Conservation (phyloP, 2,329 filamentous ascomycete species). For the Fusarium nisikadoi region DNA sequence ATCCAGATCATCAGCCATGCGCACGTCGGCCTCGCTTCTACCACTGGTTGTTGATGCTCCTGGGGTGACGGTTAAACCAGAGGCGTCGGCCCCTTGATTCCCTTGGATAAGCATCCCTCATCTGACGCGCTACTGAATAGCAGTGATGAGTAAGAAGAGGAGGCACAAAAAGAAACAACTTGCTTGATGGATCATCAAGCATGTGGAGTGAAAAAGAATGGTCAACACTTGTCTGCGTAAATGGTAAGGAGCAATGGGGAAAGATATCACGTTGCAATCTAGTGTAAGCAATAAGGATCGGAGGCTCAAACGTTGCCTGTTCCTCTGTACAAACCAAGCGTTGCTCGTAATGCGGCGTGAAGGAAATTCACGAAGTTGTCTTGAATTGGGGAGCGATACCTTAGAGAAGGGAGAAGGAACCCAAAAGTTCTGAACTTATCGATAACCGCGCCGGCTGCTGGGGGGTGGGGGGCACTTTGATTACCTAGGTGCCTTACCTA, state of each 20-base stretch:
- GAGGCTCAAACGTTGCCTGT: background rate
- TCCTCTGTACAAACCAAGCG: background rate
- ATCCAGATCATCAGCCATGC: conserved; percentile 16
- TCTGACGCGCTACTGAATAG: conserved; percentile 1
- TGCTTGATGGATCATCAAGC: conserved; percentile 25
- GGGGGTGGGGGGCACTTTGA: background rate
- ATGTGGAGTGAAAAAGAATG: conserved; percentile 3
- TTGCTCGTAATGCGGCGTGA: conserved; percentile 1
- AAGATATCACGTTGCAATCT: conserved; percentile 6
- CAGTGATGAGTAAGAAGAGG: background rate
- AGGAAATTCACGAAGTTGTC: background rate
- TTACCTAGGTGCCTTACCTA: background rate
- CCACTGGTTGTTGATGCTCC: conserved; percentile 11
- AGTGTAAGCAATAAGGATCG: background rate
- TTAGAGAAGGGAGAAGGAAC: conserved; percentile 3
- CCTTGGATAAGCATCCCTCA: conserved; percentile 24
- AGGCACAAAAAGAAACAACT: conserved; percentile 6
- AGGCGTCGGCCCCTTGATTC: conserved; percentile 3
- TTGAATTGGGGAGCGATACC: background rate
- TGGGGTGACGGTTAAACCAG: conserved; percentile 22
- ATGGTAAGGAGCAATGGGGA: conserved; percentile 8
- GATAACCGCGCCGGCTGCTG: conserved; percentile 3
- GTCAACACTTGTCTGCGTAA: conserved; percentile 44
- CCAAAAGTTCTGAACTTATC: conserved; percentile 12
- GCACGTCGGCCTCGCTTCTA: conserved; percentile 14